Evolutionary conservation across 23 red algal genomes (phyloP).

Genomic region (Gracilaria vermiculophylla): DNA sequence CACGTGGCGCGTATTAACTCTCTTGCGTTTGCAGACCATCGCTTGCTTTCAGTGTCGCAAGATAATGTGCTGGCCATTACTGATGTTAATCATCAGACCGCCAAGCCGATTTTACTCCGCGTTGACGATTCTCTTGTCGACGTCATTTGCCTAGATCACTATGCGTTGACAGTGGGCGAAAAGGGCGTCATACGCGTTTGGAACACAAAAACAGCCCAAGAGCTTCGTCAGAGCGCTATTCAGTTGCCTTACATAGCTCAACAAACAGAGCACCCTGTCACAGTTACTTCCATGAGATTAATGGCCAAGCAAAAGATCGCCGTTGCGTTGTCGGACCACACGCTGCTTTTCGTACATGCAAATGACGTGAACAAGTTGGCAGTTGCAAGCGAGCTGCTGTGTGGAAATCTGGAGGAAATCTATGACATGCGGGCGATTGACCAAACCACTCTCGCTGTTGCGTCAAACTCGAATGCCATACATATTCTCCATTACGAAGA

Average conservation of each 20-base stretch:
- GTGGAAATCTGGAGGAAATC: conserved; percentile 85
- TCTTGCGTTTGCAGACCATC: conserved; percentile 9
- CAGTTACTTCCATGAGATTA: neutral
- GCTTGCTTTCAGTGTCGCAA: conserved; percentile 21
- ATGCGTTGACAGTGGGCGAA: conserved; percentile 9
- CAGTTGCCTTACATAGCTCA: conserved; percentile 13
- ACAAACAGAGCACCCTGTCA: conserved; percentile 3
- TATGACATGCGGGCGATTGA: conserved; percentile 64
- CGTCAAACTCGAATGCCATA: conserved; percentile 45
- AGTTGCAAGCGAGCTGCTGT: neutral
- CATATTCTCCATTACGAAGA: conserved; percentile 29
- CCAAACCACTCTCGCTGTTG: conserved; percentile 7
- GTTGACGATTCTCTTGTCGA: conserved; percentile 36
- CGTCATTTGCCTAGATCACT: neutral
- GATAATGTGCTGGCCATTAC: conserved; percentile 9
- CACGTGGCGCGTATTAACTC: conserved; percentile 34
- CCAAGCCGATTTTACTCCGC: neutral
- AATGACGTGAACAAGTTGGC: neutral
- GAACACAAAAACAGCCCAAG: neutral
- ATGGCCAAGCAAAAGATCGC: conserved; percentile 10
- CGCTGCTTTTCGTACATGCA: conserved; percentile 30
- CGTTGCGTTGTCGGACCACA: conserved; percentile 51
- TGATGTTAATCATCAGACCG: neutral
- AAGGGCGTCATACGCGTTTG: conserved; percentile 32
- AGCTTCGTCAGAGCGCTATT: neutral